phyloP scores from a whole-genome alignment of 2,329 filamentous ascomycete species.

The Didymella lethalis region DNA sequence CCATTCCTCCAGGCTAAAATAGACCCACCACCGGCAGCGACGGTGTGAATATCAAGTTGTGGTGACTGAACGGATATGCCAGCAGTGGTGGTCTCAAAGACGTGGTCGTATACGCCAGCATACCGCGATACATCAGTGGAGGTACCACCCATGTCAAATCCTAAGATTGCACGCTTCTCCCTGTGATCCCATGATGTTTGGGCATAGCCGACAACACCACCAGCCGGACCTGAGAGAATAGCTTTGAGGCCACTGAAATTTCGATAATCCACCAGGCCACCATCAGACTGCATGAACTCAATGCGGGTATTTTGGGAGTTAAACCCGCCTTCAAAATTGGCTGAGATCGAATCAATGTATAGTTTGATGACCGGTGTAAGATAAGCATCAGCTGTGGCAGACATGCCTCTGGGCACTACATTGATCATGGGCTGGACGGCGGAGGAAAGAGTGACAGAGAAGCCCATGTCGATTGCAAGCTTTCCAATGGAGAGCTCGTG shows the following conservation, averaged over 20 bases:
- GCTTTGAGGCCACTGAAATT: conserved; percentile 44
- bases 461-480: conserved; percentile 41
- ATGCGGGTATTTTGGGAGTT: conserved; percentile 35
- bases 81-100: conserved; percentile 44
- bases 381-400: conserved; percentile 40
- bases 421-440: conserved; percentile 37
- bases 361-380: conserved; percentile 34
- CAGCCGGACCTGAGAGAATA: conserved; percentile 47
- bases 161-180: conserved; percentile 39
- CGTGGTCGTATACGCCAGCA: conserved; percentile 42
- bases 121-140: conserved; percentile 47
- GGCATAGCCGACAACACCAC: conserved; percentile 46
- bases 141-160: conserved; percentile 44
- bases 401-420: conserved; percentile 32
- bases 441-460: conserved; percentile 41
- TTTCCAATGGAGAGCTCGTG: conserved; percentile 40
- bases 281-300: conserved; percentile 50
- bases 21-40: conserved; percentile 84
- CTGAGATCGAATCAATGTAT: conserved; percentile 25
- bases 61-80: conserved; percentile 42
- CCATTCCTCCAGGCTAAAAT: conserved; percentile 84
- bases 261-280: conserved; percentile 36
- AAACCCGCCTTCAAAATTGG: conserved; percentile 37
- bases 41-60: conserved; percentile 52
- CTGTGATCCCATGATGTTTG: conserved; percentile 43